Base-by-base conservation (phyloP, 306 rosid genomes). In the Heteromeles arbutifolia region DNA sequence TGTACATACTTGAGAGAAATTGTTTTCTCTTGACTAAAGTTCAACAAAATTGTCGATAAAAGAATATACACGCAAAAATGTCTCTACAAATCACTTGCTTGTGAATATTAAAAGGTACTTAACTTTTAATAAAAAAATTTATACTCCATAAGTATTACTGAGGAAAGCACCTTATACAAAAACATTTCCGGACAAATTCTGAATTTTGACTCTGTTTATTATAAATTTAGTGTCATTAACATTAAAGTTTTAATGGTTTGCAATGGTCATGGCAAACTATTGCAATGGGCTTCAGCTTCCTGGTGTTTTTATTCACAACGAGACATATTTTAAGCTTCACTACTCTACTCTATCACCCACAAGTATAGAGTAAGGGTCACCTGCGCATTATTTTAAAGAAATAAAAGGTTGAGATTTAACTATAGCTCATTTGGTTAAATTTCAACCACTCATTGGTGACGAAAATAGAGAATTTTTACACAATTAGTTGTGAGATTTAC, bases 261-360 rank as follows among this genome's bases (percentile, higher is more conserved):
- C 96, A 96, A 98, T 96, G 99, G 99, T 90, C 96, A 72, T 89
- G 96, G 97, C 92, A 90, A 88, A 92, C 97, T 12, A 83, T 96
- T 76, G 37, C 89, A 34, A 75, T 96, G 74, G 99, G 98, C 71
- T 64, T 84, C 69, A 43, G 85, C 71, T 96, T 92, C 86, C 80
- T 96, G 25, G 65, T 85, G 67, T 88, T 92, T 66, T 81, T 96
- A 21, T 84, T 92, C 67, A 74, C 70, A 70, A 82, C 99, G 63
- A 90, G 97, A 79, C 95, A 92, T 58, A 83, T 96, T 65, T 98
- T 96, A 84, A 92, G 97, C 82, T 53, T 39, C 71, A 70, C 65
- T 63, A 26, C 43, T 34, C 75, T 74, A 22, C 65, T 17, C n/a
- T 11, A 31, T 45, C 74, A 29, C 31, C 50, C 45, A 22, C 74